A percentile compares a stretch with the other conserved stretches of the same genome.
Conservation (phyloP, 495 filamentous ascomycete genomes). For the Aspergillus taichungensis region DNA sequence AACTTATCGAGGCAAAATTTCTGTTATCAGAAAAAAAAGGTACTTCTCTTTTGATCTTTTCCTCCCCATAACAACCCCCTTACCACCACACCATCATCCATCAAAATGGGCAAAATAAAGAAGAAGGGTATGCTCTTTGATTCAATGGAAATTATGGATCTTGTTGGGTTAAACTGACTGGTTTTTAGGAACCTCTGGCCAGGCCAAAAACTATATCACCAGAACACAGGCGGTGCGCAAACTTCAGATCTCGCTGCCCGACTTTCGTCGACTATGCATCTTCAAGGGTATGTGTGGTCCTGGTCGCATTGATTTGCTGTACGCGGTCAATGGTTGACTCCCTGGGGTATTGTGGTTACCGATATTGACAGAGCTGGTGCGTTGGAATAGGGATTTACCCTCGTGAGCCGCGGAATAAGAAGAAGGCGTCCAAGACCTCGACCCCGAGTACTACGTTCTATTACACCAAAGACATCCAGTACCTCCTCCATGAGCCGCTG, state of each 20-base stretch:
- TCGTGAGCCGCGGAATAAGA: conserved; percentile 90
- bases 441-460: conserved; percentile 94
- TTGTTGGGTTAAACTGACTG: conserved; percentile 10
- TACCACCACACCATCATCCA: conserved; percentile 9
- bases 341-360: too few relatives aligned
- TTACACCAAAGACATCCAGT: conserved; percentile 98
- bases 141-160: background rate
- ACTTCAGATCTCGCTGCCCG: conserved; percentile 91
- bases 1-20: conserved; percentile 32
- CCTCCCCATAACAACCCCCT: conserved; percentile 18
- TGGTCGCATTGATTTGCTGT: background rate
- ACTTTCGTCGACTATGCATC: conserved; percentile 96
- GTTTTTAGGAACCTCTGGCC: conserved; percentile 65
- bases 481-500: conserved; percentile 93
- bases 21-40: conserved; percentile 7
- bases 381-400: conserved; percentile 71
- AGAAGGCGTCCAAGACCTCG: conserved; percentile 86
- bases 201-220: conserved; percentile 97
- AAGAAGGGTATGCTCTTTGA: conserved; percentile 61
- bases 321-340: too few relatives aligned
- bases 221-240: conserved; percentile 94
- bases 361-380: conserved; percentile 5
- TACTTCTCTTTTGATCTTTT: conserved; percentile 11
- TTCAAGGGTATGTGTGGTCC: conserved; percentile 70
- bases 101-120: conserved; percentile 74